Base-by-base conservation (phyloP, 768 basidiomycete species). In the Trametes villosa region DNA sequence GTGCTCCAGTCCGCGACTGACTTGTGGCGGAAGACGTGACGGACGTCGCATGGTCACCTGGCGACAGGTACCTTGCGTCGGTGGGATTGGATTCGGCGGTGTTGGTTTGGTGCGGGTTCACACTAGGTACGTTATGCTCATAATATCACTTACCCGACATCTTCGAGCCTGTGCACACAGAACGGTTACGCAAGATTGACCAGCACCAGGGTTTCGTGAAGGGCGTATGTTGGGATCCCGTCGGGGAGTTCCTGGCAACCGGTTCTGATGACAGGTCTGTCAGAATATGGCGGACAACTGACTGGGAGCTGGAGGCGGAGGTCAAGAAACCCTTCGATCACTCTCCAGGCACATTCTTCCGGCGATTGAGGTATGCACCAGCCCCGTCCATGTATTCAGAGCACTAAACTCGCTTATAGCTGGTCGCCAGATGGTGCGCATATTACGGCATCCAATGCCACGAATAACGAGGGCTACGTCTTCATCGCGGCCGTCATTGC, bases 361-460 rank as follows among this genome's bases (percentile, higher is more conserved):
- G 94, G 54, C 80, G 96, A 60, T 79, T 97, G 24, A 96, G 94
- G 94, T 91, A 58, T 11, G 74, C 20, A 5, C 20, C 34, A 9
- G 2, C 4, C 24, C 17, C 18, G 4, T 29, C 3, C n/a, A 36
- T 2, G 15, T 17, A n/a, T n/a, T n/a, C 2, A 9, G 22, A 18
- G 7, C 2, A 8, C 29, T 52, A 5, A 50, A 49, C 20, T 6
- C 1, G 49, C 58, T 12, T 63, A 8, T 62, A 97, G 96, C 67
- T 99, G 97, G 97, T 98, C 96, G 0, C 97, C 97, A 2, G 97
- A 98, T 70, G 97, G 97, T n/a, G 92, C 96, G 2, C 94, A 97
- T 71, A 94, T 99, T 60, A 97, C 95, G 4, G 93, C 96, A 1
- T 96, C 96, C 1, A 98, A 98, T 70, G 94, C 96, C 2, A 98